Evolutionary conservation across 441 rosid genomes (phyloP).

Genomic region (Arabidopsis lyrata): DNA sequence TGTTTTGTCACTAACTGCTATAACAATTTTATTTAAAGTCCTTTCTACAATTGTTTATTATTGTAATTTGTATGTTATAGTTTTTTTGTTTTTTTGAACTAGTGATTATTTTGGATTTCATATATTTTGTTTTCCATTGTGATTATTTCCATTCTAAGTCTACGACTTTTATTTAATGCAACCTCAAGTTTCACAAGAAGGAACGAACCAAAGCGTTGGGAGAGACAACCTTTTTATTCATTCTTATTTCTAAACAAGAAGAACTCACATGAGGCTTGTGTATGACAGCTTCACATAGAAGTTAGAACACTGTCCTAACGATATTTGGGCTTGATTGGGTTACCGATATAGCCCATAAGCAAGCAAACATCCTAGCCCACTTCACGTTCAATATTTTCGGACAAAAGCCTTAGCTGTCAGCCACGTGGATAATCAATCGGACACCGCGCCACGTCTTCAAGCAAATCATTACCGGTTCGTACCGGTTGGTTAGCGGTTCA

Average conservation of each 20-base stretch:
- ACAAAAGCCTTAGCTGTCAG: no score
- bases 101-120: not conserved
- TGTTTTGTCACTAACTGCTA: not conserved
- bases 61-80: no score
- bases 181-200: conserved; percentile 43
- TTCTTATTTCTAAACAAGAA: conserved; percentile 9
- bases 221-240: conserved; percentile 28
- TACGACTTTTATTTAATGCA: conserved; percentile 15
- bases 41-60: not conserved
- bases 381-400: no score
- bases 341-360: no score
- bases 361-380: no score
- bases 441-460: not conserved
- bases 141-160: not conserved
- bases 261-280: conserved; percentile 43
- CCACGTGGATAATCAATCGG: no score
- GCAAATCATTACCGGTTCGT: conserved; percentile 10
- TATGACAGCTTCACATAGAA: not conserved
- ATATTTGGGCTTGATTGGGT: no score
- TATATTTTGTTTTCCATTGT: not conserved
- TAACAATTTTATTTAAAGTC: not conserved
- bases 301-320: no score
- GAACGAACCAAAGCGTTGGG: conserved; percentile 33
- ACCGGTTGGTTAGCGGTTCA: conserved; percentile 28
- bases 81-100: not conserved